These are phyloP conservation scores for Mortierella sp. DNA, from an alignment of 371 early-diverging fungal genomes.

Conservation along the genomic window DNA sequence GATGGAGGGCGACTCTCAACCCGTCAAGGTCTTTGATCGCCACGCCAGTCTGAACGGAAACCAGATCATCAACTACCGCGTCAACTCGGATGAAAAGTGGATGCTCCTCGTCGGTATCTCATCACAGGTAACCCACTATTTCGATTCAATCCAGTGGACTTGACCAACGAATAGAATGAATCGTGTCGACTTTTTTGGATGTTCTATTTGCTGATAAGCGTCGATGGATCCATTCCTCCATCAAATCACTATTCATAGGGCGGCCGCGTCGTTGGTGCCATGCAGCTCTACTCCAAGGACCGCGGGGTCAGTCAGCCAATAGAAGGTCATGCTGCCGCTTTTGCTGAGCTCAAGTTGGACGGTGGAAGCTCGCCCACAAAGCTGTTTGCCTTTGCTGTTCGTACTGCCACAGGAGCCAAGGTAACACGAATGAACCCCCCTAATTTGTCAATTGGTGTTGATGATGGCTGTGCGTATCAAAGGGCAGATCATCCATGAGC, in stretches of 20 bases:
- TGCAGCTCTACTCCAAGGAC: slow-evolving; percentile 96
- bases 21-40: slow-evolving; percentile 94
- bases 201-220: not conserved
- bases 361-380: slow-evolving; percentile 83
- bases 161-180: not conserved
- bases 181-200: not conserved
- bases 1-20: slow-evolving; percentile 90
- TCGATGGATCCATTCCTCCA: not conserved
- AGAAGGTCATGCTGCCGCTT: slow-evolving; percentile 97
- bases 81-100: slow-evolving; percentile 94
- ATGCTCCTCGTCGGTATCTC: slow-evolving; percentile 94
- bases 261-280: slow-evolving; percentile 92
- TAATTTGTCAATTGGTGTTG: too few species aligned
- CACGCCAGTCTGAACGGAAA: slow-evolving; percentile 84
- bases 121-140: slow-evolving; percentile 68
- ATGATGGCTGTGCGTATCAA: not conserved
- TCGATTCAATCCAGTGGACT: not conserved
- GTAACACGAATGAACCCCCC: slow-evolving; percentile 53
- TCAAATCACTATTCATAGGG: too few species aligned
- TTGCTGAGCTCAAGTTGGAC: slow-evolving; percentile 91
- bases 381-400: slow-evolving; percentile 94
- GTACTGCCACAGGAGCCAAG: slow-evolving; percentile 85
- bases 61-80: slow-evolving; percentile 97
- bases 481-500: not conserved
- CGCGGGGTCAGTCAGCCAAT: slow-evolving; percentile 95